phyloP scores from a whole-genome alignment of 2,329 filamentous ascomycete species.

The Ascochyta viciae-villosae region DNA sequence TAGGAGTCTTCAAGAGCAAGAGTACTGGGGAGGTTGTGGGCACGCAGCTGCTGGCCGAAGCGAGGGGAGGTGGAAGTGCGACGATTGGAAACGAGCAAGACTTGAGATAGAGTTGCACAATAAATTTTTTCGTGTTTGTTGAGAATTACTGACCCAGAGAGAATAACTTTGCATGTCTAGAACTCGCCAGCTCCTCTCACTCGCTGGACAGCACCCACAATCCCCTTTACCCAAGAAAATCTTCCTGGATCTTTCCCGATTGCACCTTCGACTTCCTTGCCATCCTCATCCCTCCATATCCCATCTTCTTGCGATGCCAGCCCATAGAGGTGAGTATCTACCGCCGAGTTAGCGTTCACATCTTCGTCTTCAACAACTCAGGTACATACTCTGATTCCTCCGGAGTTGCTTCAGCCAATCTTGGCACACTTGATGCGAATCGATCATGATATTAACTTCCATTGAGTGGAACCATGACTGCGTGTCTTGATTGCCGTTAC shows the following conservation, averaged over 20 bases:
- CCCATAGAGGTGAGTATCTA: conserved; percentile 66
- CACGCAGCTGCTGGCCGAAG: conserved; percentile 61
- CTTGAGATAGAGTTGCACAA: background rate
- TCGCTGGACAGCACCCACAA: conserved; percentile 64
- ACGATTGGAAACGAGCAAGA: conserved; percentile 51
- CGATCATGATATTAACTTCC: conserved; percentile 79
- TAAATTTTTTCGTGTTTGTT: background rate
- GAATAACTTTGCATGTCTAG: background rate
- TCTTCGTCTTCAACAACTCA: background rate
- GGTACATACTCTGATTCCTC: conserved; percentile 64
- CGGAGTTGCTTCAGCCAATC: conserved; percentile 68
- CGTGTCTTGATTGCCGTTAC: conserved; percentile 81
- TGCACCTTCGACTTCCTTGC: conserved; percentile 50
- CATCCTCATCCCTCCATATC: conserved; percentile 64
- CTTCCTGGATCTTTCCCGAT: conserved; percentile 58
- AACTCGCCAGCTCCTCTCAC: conserved; percentile 65
- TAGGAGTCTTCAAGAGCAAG: conserved; percentile 59
- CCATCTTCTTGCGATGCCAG: conserved; percentile 62
- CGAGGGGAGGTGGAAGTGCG: conserved; percentile 60
- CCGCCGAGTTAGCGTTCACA: background rate
- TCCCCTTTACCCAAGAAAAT: conserved; percentile 66
- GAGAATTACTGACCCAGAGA: background rate
- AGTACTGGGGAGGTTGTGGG: conserved; percentile 56
- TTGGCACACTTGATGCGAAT: conserved; percentile 66
- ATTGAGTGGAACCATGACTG: conserved; percentile 81